These are phyloP conservation scores for Aspergillus ruber DNA, from an alignment of 2,329 filamentous ascomycete species.

Conservation along the genomic window DNA sequence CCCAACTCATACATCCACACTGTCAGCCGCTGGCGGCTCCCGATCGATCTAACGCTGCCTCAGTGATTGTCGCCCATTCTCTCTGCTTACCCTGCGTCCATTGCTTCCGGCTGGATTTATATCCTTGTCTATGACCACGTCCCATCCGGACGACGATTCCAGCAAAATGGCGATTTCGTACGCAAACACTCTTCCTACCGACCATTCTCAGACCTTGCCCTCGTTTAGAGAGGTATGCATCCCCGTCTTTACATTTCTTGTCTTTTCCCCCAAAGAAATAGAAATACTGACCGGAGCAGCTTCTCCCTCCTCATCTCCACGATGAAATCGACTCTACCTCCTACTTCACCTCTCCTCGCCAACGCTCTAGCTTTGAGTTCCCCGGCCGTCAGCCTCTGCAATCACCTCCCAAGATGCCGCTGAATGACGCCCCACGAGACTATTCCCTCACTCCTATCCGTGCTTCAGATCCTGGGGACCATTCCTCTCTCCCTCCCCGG, in stretches of 20 bases:
- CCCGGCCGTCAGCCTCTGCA: slow-evolving; percentile 15
- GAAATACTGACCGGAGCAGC: slow-evolving; percentile 17
- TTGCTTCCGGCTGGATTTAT: neutral
- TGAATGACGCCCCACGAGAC: slow-evolving; percentile 19
- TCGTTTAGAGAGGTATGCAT: slow-evolving; percentile 33
- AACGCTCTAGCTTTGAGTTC: slow-evolving; percentile 22
- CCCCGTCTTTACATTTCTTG: too few species aligned
- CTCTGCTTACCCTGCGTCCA: neutral
- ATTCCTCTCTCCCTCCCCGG: slow-evolving; percentile 13
- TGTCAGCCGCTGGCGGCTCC: slow-evolving; percentile 2
- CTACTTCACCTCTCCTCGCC: slow-evolving; percentile 23
- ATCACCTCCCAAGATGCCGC: slow-evolving; percentile 14
- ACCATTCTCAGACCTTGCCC: slow-evolving; percentile 29
- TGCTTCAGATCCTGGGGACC: slow-evolving; percentile 13
- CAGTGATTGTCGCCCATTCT: neutral
- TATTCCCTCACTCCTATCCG: slow-evolving; percentile 16
- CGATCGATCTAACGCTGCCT: slow-evolving; percentile 3
- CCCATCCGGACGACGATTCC: slow-evolving; percentile 27
- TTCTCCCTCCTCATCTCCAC: slow-evolving; percentile 36
- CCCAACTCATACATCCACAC: neutral
- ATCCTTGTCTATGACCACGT: slow-evolving; percentile 31
- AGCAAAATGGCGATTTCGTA: slow-evolving; percentile 35
- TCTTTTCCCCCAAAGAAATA: neutral
- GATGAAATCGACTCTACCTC: slow-evolving; percentile 37
- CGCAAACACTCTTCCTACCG: slow-evolving; percentile 25